Conservation (phyloP, 2,329 filamentous ascomycete species). For the Iodosphaeria phyllophila region DNA sequence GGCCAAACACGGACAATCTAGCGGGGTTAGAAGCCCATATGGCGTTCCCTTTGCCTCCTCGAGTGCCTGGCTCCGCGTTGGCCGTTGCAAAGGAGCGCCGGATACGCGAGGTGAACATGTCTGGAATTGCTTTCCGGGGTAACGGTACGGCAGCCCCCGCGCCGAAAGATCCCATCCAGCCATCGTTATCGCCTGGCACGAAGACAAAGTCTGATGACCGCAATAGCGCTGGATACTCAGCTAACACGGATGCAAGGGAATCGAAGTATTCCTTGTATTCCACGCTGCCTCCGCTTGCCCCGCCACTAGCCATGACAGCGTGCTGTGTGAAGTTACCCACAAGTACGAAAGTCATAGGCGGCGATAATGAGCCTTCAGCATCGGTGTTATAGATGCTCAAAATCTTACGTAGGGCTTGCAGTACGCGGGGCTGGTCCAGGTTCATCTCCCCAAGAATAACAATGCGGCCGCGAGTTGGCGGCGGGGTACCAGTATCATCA, state of each 20-base stretch:
- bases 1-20: conserved; percentile 68
- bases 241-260: conserved; percentile 59
- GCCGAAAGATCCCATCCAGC: conserved; percentile 80
- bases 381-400: conserved; percentile 55
- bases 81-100: conserved; percentile 63
- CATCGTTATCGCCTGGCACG: conserved; percentile 90
- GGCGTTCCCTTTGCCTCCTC: conserved; percentile 47
- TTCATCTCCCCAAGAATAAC: conserved; percentile 75
- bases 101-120: conserved; percentile 77
- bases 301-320: conserved; percentile 46
- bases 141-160: conserved; percentile 54
- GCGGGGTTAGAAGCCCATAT: conserved; percentile 83
- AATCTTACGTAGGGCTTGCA: conserved; percentile 66
- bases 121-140: conserved; percentile 56
- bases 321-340: conserved; percentile 66
- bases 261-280: conserved; percentile 97
- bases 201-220: conserved; percentile 74
- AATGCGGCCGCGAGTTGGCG: conserved; percentile 29
- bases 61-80: conserved; percentile 46
- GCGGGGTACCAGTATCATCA: conserved; percentile 9
- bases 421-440: conserved; percentile 64
- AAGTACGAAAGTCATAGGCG: conserved; percentile 64
- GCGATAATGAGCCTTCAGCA: conserved; percentile 37
- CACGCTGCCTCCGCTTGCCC: conserved; percentile 62
- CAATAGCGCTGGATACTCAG: conserved; percentile 69